A percentile compares a stretch with the other conserved stretches of the same genome.
phyloP scores from a whole-genome alignment of 2,329 filamentous ascomycete genomes.

The Epichloe hybrida region DNA sequence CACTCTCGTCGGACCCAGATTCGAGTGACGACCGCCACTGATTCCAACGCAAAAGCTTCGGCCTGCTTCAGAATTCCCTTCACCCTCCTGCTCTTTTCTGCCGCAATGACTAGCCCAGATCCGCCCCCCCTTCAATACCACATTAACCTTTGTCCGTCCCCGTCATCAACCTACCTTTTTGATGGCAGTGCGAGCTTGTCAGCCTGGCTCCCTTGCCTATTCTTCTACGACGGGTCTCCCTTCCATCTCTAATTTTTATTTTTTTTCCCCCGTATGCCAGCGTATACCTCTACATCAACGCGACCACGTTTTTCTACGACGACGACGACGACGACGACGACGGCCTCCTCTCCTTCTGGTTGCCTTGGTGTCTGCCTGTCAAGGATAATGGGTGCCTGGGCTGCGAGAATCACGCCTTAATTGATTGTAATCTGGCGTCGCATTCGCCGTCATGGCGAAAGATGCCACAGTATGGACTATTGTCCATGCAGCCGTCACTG shows the following conservation, averaged over 20 bases:
- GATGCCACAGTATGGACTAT: slow-evolving; percentile 5
- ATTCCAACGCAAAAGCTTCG: too few relatives aligned
- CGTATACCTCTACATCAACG: not conserved
- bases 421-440: not conserved
- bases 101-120: slow-evolving; percentile 1
- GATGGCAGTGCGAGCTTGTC: not conserved
- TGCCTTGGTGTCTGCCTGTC: not conserved
- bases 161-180: not conserved
- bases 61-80: not conserved
- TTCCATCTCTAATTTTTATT: not conserved
- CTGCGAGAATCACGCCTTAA: not conserved
- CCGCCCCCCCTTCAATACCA: not conserved
- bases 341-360: not conserved
- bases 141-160: slow-evolving; percentile 1
- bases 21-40: not conserved
- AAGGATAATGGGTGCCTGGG: not conserved
- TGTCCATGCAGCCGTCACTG: slow-evolving; percentile 5
- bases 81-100: not conserved
- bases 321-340: not conserved
- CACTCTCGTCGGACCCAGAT: not conserved
- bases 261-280: too few relatives aligned
- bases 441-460: not conserved
- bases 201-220: not conserved
- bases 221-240: not conserved
- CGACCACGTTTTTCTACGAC: not conserved